These are phyloP conservation scores for Barbarea vulgaris DNA, from an alignment of 345 rosid species.

Conservation along the genomic window DNA sequence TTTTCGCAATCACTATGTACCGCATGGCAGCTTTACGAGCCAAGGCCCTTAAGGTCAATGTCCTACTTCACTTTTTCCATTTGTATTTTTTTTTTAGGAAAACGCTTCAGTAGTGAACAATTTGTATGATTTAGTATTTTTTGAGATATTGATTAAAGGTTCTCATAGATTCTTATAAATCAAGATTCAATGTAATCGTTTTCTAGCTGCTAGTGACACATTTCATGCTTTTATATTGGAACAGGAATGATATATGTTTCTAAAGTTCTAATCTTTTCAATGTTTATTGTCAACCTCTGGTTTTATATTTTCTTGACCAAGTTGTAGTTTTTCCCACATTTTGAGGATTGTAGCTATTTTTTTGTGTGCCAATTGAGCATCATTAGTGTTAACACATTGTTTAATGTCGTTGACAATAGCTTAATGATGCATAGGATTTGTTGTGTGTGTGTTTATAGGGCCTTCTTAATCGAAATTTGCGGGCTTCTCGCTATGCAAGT, in stretches of 20 bases:
- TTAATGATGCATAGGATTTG: not conserved
- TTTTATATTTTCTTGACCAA: not conserved
- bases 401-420: conserved; percentile 14
- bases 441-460: conserved; percentile 23
- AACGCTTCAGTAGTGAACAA: conserved; percentile 9
- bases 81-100: not conserved
- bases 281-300: not conserved
- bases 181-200: not conserved
- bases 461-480: conserved; percentile 26
- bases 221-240: not conserved
- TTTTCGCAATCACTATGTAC: conserved; percentile 47
- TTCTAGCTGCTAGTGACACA: not conserved
- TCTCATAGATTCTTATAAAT: conserved; percentile 28
- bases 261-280: not conserved
- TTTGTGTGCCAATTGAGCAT: not conserved
- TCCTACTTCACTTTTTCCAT: not conserved
- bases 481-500: conserved; percentile 50
- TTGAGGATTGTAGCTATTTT: conserved; percentile 4
- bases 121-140: conserved; percentile 4
- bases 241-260: not conserved
- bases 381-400: not conserved
- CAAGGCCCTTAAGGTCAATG: conserved; percentile 55
- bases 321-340: not conserved
- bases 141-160: not conserved
- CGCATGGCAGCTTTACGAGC: conserved; percentile 58